These are phyloP conservation scores for Tulasnella sp. DNA, from an alignment of 768 basidiomycete genomes.

Conservation along the genomic window DNA sequence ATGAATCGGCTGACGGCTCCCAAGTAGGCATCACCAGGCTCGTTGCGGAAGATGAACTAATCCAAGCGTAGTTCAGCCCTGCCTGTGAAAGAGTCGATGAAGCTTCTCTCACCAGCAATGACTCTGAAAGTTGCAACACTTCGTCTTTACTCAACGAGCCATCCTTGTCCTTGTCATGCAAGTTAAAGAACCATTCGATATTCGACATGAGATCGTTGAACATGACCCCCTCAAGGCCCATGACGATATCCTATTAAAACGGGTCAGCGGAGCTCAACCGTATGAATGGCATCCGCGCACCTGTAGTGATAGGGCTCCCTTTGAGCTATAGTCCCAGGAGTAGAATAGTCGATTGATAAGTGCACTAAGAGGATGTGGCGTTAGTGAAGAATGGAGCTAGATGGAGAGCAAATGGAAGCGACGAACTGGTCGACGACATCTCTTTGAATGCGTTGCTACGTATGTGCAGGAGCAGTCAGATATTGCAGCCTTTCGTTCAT, in stretches of 20 bases:
- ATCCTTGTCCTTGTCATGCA: slow-evolving; percentile 95
- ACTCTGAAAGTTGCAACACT: slow-evolving; percentile 90
- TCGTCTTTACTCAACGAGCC: slow-evolving; percentile 95
- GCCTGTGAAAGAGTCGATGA: background rate
- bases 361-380: slow-evolving; percentile 43
- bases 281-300: slow-evolving; percentile 41
- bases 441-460: slow-evolving; percentile 78
- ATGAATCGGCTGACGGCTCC: slow-evolving; percentile 96
- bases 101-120: slow-evolving; percentile 66
- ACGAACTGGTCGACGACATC: slow-evolving; percentile 77
- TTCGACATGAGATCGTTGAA: slow-evolving; percentile 97
- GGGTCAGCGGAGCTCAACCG: background rate
- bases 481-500: background rate
- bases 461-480: slow-evolving; percentile 24
- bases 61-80: background rate
- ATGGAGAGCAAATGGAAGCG: background rate
- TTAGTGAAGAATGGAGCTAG: background rate
- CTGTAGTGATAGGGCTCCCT: slow-evolving; percentile 87
- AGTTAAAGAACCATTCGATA: slow-evolving; percentile 97
- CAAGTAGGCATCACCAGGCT: slow-evolving; percentile 92
- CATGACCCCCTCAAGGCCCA: slow-evolving; percentile 86
- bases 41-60: slow-evolving; percentile 97
- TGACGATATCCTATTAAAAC: slow-evolving; percentile 69
- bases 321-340: slow-evolving; percentile 83
- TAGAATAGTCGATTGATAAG: slow-evolving; percentile 90